Evolutionary conservation across 2,329 filamentous ascomycete genomes (phyloP), one percentile per base, ranked within the genome.

Genomic region (Sordariomycetes sp.): DNA sequence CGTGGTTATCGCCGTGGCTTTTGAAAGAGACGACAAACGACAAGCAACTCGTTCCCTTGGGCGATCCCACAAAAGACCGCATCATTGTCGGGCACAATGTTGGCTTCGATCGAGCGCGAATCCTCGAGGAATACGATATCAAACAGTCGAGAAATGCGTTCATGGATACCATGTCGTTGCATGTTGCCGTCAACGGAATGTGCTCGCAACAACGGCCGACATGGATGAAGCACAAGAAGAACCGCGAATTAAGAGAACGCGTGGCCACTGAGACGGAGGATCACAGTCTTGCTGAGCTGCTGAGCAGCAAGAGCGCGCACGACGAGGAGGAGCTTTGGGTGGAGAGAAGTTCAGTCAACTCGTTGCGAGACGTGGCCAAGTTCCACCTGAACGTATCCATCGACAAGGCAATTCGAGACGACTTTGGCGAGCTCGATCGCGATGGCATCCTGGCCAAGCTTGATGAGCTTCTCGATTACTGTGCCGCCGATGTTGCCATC

Each of bases 111-210:
- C 74, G 92, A 17, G 90, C 90, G 12, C 74, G 93, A 23, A 75
- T 95, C 35, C 59, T 79, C 15, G 92, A 98, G 53, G 92, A 98
- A 54, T 98, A 98, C 54, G 72, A 80, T 48, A 58, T 96, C 26
- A 67, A 75, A 35, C 90, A 95, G 55, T 82, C 86, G 1, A 75
- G 78, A 25, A 96, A 87, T 46, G 82, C 76, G 28, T 98, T 94
- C 53, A 61, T 98, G 33, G 92, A 98, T 54, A 98, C 92, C 20
- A 98, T 98, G 92, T 96, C 90, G 2, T 65, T 98, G 15, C 92
- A 98, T 54, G 90, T 94, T 7, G 93, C 93, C 3, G 90, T 94
- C 17, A 98, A 98, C 53, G 92, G 92, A 41, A 98, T 98, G 92
- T 98, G 92, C 58, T 96, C 92, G 16, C 81, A 84, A 44, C 92